Evolutionary conservation across 495 filamentous ascomycete species (phyloP), one percentile per base, ranked within the genome.

Genomic region (Hypoxylon intermedium): DNA sequence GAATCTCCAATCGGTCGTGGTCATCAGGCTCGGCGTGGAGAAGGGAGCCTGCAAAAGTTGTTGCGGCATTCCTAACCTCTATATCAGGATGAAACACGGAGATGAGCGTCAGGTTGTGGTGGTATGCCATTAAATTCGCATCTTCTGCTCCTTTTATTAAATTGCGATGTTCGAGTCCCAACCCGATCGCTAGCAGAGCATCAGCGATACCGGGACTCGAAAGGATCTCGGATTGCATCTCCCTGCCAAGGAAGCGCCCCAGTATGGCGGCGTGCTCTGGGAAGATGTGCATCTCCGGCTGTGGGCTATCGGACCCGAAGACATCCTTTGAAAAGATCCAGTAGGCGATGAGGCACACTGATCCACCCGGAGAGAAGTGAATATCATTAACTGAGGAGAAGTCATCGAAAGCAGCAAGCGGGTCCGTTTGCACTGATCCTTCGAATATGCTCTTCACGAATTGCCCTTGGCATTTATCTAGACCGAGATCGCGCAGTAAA

Each of bases 1-100:
- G 88, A 53, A 96, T 89, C 3, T 86, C 83, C 34, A 95, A 82
- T 1, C 92, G 83, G 23, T 84, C 80, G 0, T 83, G 71, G 37
- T 88, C 82, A 1, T 85, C 83, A 1, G 92, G 91, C 65, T 97
- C 86, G 16, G 83, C 82, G 71, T 92, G 90, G 1, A 98, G 79
- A 30, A 96, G 74, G 1, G 76, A 77, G 0, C 86, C 83, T 11
- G 93, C 87, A 7, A 97, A 86, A 26, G 80, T 77, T 46, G 92
- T 90, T 2, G 93, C 87, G 0, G 87, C 82, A 67, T 87, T 90
- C 40, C 91, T 82, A 55, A 91, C 75, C 33, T 82, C 76, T 58
- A 91, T 76, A 47, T 82, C 77, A 7, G 88, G 77, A 68, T 88
- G 82, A 66, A 92, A 84, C 58, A 91, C 75, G 53, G 91, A 86